Evolutionary conservation across 176 grass and related monocot species (phyloP), one percentile per base, ranked within the genome.

Genomic region (Oryza brachyantha): DNA sequence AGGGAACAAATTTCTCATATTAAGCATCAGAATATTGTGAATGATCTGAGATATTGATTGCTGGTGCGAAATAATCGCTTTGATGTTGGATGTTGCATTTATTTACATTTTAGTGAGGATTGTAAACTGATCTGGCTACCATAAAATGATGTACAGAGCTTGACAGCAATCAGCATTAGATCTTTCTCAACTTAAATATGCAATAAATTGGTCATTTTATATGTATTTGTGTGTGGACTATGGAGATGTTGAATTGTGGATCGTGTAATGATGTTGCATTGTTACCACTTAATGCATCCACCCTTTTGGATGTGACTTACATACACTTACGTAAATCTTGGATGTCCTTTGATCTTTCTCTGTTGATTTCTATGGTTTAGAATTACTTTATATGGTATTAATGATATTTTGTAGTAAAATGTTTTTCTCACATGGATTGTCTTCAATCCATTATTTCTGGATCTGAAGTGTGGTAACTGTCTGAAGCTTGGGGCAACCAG

Each of bases 1-100:
- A 58, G 34, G 25, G 35, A 16, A 66, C 13, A 17, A 0, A 17
- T 3, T 41, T 61, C 3, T 5, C 14, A 9, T 31, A 40, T 70
- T 75, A 29, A 63, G 24, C 16, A 38, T 1, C 0, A 8, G 22
- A 21, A 13, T 62, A 2, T 34, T 54, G 70, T 5, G 24, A 64
- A 62, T 77, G 17, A 10, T 27, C 7, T 58, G 58, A 82, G 74
- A 43, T 87, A 55, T 57, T 57, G 66, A 72, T 29, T 82, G 48
- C 2, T 82, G n/a, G 14, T 27, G 32, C n/a, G 19, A 17, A 71
- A 3, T 43, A 71, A 48, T 41, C 17, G 28, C 19, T 57, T 81
- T 72, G 45, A 46, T 64, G 10, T 34, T 77, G 3, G 3, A 10
- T 29, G 3, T 6, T 63, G 0, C 16, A 22, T 32, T 40, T 57